Evolutionary conservation across 2,329 filamentous ascomycete species (phyloP), one percentile per base, ranked within the genome.

Genomic region (Colletotrichum echinochloae): DNA sequence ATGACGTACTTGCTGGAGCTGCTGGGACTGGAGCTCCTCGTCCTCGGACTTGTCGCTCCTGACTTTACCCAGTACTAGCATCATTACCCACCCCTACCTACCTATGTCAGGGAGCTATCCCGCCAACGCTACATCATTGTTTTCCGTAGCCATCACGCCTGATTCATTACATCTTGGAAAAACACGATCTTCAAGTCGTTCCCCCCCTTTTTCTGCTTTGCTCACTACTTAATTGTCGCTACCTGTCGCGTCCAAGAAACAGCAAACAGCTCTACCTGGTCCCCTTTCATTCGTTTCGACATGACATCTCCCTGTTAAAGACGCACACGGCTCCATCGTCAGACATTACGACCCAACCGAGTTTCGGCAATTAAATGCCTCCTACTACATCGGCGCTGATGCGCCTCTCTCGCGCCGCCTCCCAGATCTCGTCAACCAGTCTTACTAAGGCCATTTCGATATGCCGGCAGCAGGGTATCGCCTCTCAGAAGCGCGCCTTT

Each of bases 1-100:
- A 71, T 71, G 69, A 71, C 69, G 69, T 66, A 69, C 39, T 48
- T 37, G 54, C 60, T 63, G 60, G 59, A 71, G 65, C 52, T 33
- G 52, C 54, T 41, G 59, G 65, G 37, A 39, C 39, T 60, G 46
- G 52, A 71, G 65, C 68, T 71, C 55, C 69, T 65, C 48, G 59
- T 71, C 55, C 69, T 65, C 48, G 59, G 60, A 56, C 61, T 49
- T 71, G 60, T 65, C 60, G 56, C 52, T 55, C 52, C 60, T 71
- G 60, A 41, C 59, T 60, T 54, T 60, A 70, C 59, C 30, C n/a
- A 68, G 68, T 68, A 54, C 64, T 37, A 59, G 57, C 59, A 71
- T 71, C 68, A 71, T 68, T 63, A 59, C 52, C 57, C 68, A 71
- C n/a, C n/a, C n/a, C n/a, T n/a, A n/a, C n/a, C n/a, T 60, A 46